A percentile compares a stretch with the other conserved stretches of the same genome.
Conservation (phyloP, 352 stramenopile genomes). For the Globisporangium parvum region DNA sequence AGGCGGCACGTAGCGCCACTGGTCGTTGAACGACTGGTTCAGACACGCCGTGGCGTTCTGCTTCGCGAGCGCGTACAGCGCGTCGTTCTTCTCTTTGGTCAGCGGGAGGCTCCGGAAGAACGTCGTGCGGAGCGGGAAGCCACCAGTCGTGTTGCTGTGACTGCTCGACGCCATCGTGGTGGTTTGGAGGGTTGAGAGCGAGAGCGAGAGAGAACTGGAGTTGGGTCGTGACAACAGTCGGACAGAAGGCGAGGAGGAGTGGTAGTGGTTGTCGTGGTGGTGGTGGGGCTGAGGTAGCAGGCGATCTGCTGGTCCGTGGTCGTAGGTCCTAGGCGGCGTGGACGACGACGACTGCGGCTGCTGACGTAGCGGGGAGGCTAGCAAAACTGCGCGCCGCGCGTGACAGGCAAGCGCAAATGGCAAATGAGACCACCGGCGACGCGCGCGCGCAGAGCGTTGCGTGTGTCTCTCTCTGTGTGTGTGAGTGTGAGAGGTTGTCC, state of each 20-base stretch:
- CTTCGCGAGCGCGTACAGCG: slow-evolving; percentile 48
- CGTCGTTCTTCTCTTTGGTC: slow-evolving; percentile 42
- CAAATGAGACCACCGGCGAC: slow-evolving; percentile 1
- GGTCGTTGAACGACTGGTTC: slow-evolving; percentile 71
- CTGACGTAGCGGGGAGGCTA: background rate
- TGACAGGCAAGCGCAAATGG: background rate
- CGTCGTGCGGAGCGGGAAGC: slow-evolving; percentile 61
- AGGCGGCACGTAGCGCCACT: slow-evolving; percentile 73
- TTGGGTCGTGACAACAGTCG: too few relatives aligned
- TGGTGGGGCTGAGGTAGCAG: background rate
- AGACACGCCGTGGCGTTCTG: slow-evolving; percentile 49
- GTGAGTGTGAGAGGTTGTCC: background rate
- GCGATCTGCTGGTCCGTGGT: too few relatives aligned
- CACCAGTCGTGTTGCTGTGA: slow-evolving; percentile 9
- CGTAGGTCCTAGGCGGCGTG: too few relatives aligned
- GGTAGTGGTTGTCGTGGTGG: background rate
- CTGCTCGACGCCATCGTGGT: background rate
- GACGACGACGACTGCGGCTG: too few relatives aligned
- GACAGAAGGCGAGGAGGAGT: background rate
- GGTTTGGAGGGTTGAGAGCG: too few relatives aligned
- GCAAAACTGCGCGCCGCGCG: background rate
- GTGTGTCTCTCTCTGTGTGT: background rate
- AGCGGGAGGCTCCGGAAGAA: slow-evolving; percentile 71
- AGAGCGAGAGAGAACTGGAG: too few relatives aligned
- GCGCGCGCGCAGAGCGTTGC: background rate